phyloP scores from a whole-genome alignment of 805 yeast species.

The Candida yuanshanica region DNA sequence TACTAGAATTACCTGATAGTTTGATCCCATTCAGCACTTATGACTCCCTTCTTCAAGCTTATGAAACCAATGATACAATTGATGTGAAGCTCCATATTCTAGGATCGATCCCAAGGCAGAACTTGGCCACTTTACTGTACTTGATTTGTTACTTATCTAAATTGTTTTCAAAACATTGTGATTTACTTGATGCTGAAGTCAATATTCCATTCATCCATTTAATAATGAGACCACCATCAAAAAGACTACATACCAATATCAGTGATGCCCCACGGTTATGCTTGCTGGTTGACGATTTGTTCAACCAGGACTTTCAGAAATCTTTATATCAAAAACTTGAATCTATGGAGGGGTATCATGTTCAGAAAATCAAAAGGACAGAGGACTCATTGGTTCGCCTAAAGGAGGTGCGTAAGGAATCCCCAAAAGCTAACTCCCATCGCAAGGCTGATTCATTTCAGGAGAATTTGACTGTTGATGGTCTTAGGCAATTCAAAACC shows the following conservation, averaged over 20 bases:
- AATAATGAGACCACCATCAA: slow-evolving; percentile 21
- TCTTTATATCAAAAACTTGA: slow-evolving; percentile 10
- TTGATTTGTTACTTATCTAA: slow-evolving; percentile 15
- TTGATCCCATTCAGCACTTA: slow-evolving; percentile 35
- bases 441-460: background rate
- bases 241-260: slow-evolving; percentile 3
- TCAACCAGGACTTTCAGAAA: slow-evolving; percentile 7
- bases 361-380: slow-evolving; percentile 13
- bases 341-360: slow-evolving; percentile 13
- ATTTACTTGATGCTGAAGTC: slow-evolving; percentile 1
- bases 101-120: slow-evolving; percentile 26
- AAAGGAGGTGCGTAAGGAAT: slow-evolving; percentile 6
- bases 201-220: slow-evolving; percentile 23
- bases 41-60: slow-evolving; percentile 18
- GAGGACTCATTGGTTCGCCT: slow-evolving; percentile 11
- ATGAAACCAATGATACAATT: slow-evolving; percentile 5
- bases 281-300: slow-evolving; percentile 11
- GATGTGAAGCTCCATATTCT: slow-evolving; percentile 12
- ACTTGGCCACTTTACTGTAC: slow-evolving; percentile 20
- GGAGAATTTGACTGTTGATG: slow-evolving; percentile 10
- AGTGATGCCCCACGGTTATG: slow-evolving; percentile 9
- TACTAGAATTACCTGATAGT: slow-evolving; percentile 57
- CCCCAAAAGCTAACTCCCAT: slow-evolving; percentile 2
- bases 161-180: slow-evolving; percentile 5
- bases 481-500: slow-evolving; percentile 20